phyloP scores from a whole-genome alignment of 2,329 filamentous ascomycete species.

The Venturia pyrina region DNA sequence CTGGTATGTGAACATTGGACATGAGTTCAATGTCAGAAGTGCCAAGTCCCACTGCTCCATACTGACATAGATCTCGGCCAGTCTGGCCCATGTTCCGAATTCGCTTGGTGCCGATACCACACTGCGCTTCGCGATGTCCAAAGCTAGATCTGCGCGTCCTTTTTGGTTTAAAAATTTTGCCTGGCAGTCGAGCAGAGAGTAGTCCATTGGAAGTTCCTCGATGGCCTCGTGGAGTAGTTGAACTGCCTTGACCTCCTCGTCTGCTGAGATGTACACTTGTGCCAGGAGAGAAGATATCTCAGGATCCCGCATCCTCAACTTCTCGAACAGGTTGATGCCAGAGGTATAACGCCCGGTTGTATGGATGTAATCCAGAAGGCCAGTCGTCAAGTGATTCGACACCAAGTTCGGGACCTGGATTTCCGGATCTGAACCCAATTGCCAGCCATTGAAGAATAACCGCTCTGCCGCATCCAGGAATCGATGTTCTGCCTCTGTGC shows the following conservation, averaged over 20 bases:
- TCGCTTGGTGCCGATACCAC: conserved; percentile 94
- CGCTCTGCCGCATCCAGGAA: conserved; percentile 91
- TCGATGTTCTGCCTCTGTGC: conserved; percentile 94
- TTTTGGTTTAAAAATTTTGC: conserved; percentile 87
- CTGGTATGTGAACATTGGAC: conserved; percentile 99
- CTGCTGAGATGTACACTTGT: conserved; percentile 84
- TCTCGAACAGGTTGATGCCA: conserved; percentile 95
- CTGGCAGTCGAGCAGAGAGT: conserved; percentile 89
- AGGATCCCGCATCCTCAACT: conserved; percentile 78
- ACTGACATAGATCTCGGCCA: conserved; percentile 87
- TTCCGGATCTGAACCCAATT: conserved; percentile 90
- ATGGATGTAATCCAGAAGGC: conserved; percentile 85
- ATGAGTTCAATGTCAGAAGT: conserved; percentile 90
- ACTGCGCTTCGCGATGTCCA: conserved; percentile 87
- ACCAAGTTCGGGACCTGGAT: conserved; percentile 97
- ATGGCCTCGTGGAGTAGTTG: conserved; percentile 79
- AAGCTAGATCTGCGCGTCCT: conserved; percentile 73
- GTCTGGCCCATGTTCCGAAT: conserved; percentile 89
- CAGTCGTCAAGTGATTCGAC: conserved; percentile 90
- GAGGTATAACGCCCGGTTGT: conserved; percentile 92
- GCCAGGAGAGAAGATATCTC: conserved; percentile 90
- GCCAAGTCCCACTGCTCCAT: conserved; percentile 97
- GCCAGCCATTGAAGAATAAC: conserved; percentile 91
- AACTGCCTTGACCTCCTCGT: conserved; percentile 94
- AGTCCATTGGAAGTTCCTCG: conserved; percentile 92